Base-by-base conservation (phyloP, 2,329 filamentous ascomycete genomes). In the Rachicladosporium sp. region DNA sequence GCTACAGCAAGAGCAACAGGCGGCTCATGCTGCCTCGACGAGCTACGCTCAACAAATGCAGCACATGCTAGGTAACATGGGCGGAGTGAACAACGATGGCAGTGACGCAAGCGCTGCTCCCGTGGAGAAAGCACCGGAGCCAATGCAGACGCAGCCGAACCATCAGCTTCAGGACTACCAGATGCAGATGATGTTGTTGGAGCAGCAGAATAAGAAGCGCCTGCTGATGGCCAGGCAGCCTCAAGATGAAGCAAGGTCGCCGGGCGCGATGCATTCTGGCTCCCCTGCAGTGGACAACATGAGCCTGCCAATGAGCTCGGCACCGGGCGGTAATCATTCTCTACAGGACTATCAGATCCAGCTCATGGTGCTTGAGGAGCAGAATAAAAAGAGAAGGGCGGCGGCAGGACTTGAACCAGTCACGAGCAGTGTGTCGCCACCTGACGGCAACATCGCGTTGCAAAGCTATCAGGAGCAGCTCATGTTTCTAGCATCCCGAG, bases 151-250 rank as follows among this genome's bases (percentile, higher is more conserved):
- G 23, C 23, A 27, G 23, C 23, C 23, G 23, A 89, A 86, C 57
- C 82, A 88, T 57, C 83, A 83, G 13, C 69, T 89, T 33, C 82
- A 88, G 60, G 83, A 91, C 59, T 89, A 89, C 53, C 83, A 89
- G 65, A 88, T 88, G 82, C 83, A 89, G 59, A 65, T 89, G 56
- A 89, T 88, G 83, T 64, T 88, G 36, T 71, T 89, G 10, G 83
- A 89, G 62, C 83, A 88, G 61, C 82, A 89, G 63, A 89, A 89
- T 53, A 89, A 88, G 69, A 88, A 87, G 62, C 71, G 83, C 11
- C 69, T 89, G 36, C 78, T 87, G 69, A 86, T 87, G 82, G 83
- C 83, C 30, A 76, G 83, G n/a, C 81, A 78, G 61, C 76, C 86
- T 56, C 82, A 89, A 59, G 84, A 88, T 6, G 23, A 27, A 27